Percentiles rank a stretch among this genome's conserved stretches.
Conservation (phyloP, 2,329 filamentous ascomycete species). For the Cercospora canescens region DNA sequence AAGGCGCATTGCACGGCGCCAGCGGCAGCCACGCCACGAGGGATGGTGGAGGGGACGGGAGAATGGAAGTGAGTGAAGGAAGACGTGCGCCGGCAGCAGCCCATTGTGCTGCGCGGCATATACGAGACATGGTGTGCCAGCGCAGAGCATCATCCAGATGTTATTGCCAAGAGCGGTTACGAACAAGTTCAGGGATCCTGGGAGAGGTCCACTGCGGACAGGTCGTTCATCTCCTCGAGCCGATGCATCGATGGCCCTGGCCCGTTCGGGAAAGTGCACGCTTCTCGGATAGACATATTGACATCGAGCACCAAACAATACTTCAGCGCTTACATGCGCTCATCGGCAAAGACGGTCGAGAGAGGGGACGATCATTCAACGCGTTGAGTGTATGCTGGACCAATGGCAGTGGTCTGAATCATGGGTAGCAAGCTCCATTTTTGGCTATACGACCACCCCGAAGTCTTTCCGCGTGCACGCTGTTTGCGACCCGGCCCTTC, state of each 20-base stretch:
- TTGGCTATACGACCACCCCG: conserved; percentile 11
- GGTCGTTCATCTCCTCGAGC: background rate
- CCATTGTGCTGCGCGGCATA: background rate
- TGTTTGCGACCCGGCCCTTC: background rate
- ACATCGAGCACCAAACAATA: background rate
- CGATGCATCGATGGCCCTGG: background rate
- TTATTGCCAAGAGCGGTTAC: background rate
- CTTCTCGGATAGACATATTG: background rate
- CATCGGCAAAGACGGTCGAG: background rate
- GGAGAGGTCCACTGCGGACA: background rate
- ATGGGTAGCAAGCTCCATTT: conserved; percentile 9
- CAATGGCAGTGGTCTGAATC: background rate
- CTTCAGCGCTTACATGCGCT: background rate
- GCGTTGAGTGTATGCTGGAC: background rate
- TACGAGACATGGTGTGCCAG: background rate
- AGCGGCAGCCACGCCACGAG: background rate
- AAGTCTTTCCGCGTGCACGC: conserved; percentile 5
- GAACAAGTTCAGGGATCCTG: background rate
- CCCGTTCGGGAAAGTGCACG: background rate
- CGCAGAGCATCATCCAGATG: background rate
- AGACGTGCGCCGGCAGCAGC: background rate
- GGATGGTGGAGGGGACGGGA: background rate
- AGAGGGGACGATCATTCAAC: background rate
- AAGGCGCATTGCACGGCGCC: background rate
- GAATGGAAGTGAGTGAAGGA: background rate